Percentiles rank a stretch among this genome's conserved stretches.
These are phyloP conservation scores for Aspergillus aculeatus DNA, from an alignment of 2,329 filamentous ascomycete species.

Conservation along the genomic window DNA sequence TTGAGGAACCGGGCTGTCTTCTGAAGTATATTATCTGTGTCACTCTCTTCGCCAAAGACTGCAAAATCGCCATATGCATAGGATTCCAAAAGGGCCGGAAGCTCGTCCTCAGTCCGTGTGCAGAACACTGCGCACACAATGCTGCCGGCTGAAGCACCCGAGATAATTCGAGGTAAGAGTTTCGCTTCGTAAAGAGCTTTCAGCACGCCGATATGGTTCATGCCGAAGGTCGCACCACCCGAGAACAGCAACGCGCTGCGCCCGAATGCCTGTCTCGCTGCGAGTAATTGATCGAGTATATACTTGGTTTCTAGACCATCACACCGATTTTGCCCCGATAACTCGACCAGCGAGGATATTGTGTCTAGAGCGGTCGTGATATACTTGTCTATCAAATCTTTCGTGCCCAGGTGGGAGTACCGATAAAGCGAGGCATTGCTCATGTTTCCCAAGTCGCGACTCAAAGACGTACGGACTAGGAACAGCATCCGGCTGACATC, in stretches of 20 bases:
- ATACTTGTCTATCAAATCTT: slow-evolving; percentile 81
- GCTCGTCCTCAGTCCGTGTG: slow-evolving; percentile 73
- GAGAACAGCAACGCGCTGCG: slow-evolving; percentile 79
- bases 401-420: slow-evolving; percentile 82
- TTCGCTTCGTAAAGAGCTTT: slow-evolving; percentile 74
- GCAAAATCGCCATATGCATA: slow-evolving; percentile 79
- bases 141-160: slow-evolving; percentile 81
- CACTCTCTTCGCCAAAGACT: slow-evolving; percentile 69
- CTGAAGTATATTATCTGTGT: slow-evolving; percentile 62
- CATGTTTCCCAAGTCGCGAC: slow-evolving; percentile 81
- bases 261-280: slow-evolving; percentile 77
- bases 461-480: slow-evolving; percentile 75
- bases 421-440: slow-evolving; percentile 78
- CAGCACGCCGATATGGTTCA: slow-evolving; percentile 86
- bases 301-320: slow-evolving; percentile 59
- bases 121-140: slow-evolving; percentile 82
- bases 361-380: slow-evolving; percentile 76
- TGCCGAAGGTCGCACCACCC: slow-evolving; percentile 84
- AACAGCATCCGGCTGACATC: slow-evolving; percentile 78
- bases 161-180: slow-evolving; percentile 80
- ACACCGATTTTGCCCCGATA: slow-evolving; percentile 52
- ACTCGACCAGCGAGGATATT: slow-evolving; percentile 68
- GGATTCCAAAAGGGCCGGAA: slow-evolving; percentile 65
- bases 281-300: slow-evolving; percentile 67
- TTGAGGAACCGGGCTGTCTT: slow-evolving; percentile 73